Evolutionary conservation across 768 basidiomycete genomes (phyloP).

Genomic region (Termitomyces sp.): DNA sequence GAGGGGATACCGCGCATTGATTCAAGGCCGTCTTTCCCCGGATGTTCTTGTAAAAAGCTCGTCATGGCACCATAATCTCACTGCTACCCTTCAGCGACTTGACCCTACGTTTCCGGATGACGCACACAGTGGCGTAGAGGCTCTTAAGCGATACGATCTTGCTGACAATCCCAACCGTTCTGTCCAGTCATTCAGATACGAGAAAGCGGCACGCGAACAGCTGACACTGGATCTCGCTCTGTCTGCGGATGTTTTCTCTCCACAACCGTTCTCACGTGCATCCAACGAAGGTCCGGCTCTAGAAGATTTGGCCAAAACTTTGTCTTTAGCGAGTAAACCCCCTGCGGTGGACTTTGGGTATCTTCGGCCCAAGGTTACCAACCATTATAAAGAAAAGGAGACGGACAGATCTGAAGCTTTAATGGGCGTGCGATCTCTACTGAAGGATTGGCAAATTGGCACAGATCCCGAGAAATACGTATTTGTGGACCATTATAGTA

Average conservation of each 20-base stretch:
- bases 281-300: constrained; percentile 27
- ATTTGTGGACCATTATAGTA: constrained; percentile 53
- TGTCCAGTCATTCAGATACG: constrained; percentile 34
- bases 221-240: constrained; percentile 59
- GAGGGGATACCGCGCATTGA: constrained; percentile 48
- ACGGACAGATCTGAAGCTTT: constrained; percentile 26
- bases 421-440: constrained; percentile 53
- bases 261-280: constrained; percentile 30
- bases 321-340: constrained; percentile 51
- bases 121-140: constrained; percentile 27
- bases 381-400: constrained; percentile 20
- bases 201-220: constrained; percentile 54
- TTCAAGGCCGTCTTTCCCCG: constrained; percentile 39
- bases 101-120: constrained; percentile 32
- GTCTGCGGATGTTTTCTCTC: constrained; percentile 52
- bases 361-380: constrained; percentile 43
- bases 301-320: constrained; percentile 54
- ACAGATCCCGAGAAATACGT: constrained; percentile 41
- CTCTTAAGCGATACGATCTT: constrained; percentile 41
- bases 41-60: constrained; percentile 33
- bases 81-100: constrained; percentile 36
- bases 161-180: constrained; percentile 29
- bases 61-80: constrained; percentile 51
- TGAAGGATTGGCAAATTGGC: constrained; percentile 66
- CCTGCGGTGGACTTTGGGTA: constrained; percentile 60